Percentiles rank a stretch among this genome's conserved stretches.
phyloP scores from a whole-genome alignment of 2,329 filamentous ascomycete genomes.

The Sodiomyces alkalinus region DNA sequence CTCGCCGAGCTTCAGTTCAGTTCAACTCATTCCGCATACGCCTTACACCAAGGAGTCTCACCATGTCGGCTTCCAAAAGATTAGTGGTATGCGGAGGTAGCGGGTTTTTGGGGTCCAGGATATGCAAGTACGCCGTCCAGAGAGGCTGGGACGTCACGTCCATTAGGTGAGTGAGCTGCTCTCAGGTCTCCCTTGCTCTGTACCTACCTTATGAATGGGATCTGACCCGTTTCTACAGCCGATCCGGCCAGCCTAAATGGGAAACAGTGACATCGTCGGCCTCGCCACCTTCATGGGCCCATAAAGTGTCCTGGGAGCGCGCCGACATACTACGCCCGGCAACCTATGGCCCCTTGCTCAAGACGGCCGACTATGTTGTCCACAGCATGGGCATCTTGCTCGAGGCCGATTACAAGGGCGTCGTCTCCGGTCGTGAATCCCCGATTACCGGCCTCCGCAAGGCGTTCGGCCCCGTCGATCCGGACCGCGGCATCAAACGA shows the following conservation, averaged over 20 bases:
- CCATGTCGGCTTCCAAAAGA: constrained; percentile 51
- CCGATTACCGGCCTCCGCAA: constrained; percentile 63
- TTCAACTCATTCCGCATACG: constrained; percentile 7
- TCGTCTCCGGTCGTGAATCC: constrained; percentile 70
- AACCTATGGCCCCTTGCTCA: constrained; percentile 64
- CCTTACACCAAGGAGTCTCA: constrained; percentile 13
- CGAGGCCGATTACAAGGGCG: constrained; percentile 94
- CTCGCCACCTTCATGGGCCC: constrained; percentile 64
- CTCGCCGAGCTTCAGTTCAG: too few relatives aligned
- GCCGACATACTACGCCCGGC: constrained; percentile 75
- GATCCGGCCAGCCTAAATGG: constrained; percentile 84
- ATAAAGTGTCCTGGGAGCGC: constrained; percentile 71
- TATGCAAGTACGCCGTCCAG: constrained; percentile 78
- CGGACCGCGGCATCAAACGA: constrained; percentile 44
- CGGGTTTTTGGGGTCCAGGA: constrained; percentile 75
- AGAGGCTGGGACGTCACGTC: constrained; percentile 88
- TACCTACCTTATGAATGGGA: too few relatives aligned
- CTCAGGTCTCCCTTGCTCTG: background rate
- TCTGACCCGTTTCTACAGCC: too few relatives aligned
- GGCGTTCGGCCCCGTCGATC: constrained; percentile 57
- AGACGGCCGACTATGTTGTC: constrained; percentile 69
- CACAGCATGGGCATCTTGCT: constrained; percentile 94
- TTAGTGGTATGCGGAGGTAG: constrained; percentile 88
- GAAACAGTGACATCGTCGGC: constrained; percentile 56
- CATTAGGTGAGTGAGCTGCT: constrained; percentile 49